These are phyloP conservation scores for Ustilago cynodontis DNA, from an alignment of 1,284 basidiomycete genomes.

Conservation along the genomic window DNA sequence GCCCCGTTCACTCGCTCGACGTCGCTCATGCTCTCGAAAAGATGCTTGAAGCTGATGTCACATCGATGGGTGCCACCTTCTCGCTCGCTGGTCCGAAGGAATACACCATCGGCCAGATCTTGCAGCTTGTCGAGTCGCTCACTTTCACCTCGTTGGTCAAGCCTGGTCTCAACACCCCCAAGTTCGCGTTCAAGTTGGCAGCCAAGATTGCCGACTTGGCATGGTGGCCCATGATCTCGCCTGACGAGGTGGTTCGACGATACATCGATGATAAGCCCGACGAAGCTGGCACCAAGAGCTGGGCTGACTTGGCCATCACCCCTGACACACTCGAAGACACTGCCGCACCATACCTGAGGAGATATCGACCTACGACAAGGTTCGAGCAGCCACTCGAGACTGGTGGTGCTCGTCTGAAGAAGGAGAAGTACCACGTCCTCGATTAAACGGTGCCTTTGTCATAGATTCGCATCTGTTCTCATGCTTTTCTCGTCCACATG, in stretches of 20 bases:
- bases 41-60: conserved; percentile 78
- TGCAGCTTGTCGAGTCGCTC: conserved; percentile 83
- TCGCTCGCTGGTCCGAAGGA: conserved; percentile 89
- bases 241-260: conserved; percentile 89
- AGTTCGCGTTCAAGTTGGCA: conserved; percentile 78
- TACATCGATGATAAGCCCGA: conserved; percentile 81
- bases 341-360: conserved; percentile 89
- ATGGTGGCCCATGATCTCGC: conserved; percentile 94
- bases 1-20: conserved; percentile 92
- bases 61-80: conserved; percentile 77
- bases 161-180: conserved; percentile 82
- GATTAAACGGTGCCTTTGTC: conserved; percentile 21
- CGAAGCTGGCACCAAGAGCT: conserved; percentile 72
- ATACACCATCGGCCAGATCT: conserved; percentile 85
- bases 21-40: conserved; percentile 91
- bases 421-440: conserved; percentile 55
- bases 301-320: conserved; percentile 74
- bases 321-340: conserved; percentile 90
- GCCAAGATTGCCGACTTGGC: conserved; percentile 78
- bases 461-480: not conserved
- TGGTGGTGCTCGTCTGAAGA: conserved; percentile 55
- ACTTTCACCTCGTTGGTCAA: conserved; percentile 77
- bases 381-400: conserved; percentile 72
- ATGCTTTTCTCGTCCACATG: not conserved
- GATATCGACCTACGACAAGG: conserved; percentile 80